phyloP scores from a whole-genome alignment of 805 yeast genomes.

The Pichia rugopelliculosa region DNA sequence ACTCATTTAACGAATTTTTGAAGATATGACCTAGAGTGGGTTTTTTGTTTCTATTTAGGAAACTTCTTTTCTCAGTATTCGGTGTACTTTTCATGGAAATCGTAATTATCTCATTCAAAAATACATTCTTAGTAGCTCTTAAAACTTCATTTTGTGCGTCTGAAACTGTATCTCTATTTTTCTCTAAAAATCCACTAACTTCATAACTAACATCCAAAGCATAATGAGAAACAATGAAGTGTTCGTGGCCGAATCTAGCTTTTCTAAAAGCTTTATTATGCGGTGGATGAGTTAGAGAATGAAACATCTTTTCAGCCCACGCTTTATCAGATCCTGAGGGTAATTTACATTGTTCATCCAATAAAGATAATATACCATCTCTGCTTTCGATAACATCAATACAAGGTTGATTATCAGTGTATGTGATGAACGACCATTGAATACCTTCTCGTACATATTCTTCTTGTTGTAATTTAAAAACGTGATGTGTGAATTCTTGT shows the following conservation, averaged over 20 bases:
- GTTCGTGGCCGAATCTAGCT: conserved; percentile 88
- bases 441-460: conserved; percentile 88
- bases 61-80: not conserved
- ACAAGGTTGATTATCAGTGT: conserved; percentile 95
- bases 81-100: conserved; percentile 39
- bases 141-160: conserved; percentile 88
- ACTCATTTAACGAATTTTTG: conserved; percentile 82
- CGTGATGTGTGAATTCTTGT: conserved; percentile 96
- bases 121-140: conserved; percentile 58
- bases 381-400: conserved; percentile 83
- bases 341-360: conserved; percentile 92
- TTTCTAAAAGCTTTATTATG: conserved; percentile 77
- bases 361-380: conserved; percentile 75
- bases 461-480: conserved; percentile 93
- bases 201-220: conserved; percentile 92
- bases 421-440: conserved; percentile 95
- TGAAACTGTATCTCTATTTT: conserved; percentile 94
- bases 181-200: conserved; percentile 89
- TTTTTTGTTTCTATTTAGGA: conserved; percentile 43
- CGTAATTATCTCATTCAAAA: conserved; percentile 57
- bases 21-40: conserved; percentile 94
- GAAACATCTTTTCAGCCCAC: conserved; percentile 87
- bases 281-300: conserved; percentile 72
- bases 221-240: conserved; percentile 86
- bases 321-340: conserved; percentile 91